phyloP scores from a whole-genome alignment of 495 filamentous ascomycete species.

The Alectoria sarmentosa region DNA sequence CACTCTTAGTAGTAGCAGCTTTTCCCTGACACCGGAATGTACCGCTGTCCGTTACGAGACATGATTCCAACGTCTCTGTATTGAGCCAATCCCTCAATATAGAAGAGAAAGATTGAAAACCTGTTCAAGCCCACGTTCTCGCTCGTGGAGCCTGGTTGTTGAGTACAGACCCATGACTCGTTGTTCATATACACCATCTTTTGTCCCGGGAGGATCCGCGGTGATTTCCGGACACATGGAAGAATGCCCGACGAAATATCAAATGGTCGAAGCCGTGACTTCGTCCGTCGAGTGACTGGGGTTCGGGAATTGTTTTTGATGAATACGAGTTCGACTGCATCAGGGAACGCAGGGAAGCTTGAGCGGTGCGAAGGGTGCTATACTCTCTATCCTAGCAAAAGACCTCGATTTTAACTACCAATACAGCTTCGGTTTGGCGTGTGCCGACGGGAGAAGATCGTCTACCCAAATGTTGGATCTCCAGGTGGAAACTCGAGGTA shows the following conservation, averaged over 20 bases:
- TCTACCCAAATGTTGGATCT: neutral
- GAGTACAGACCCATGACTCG: constrained; percentile 17
- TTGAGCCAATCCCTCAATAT: constrained; percentile 14
- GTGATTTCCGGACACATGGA: neutral
- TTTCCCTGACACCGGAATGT: constrained; percentile 12
- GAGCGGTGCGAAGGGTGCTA: neutral
- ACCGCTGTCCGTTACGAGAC: constrained; percentile 5
- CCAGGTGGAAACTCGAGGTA: neutral
- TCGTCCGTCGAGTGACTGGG: neutral
- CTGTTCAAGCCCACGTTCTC: constrained; percentile 3
- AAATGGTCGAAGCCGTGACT: neutral
- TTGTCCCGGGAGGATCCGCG: neutral
- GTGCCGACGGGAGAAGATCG: constrained; percentile 2
- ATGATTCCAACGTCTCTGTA: constrained; percentile 12
- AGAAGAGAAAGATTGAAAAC: constrained; percentile 13
- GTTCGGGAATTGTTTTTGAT: neutral
- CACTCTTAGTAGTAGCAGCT: constrained; percentile 12
- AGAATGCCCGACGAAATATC: neutral
- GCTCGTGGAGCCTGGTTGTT: neutral
- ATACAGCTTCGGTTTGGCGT: neutral
- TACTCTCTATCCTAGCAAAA: neutral
- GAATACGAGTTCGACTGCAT: neutral
- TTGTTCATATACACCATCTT: constrained; percentile 13
- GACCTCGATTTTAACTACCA: neutral
- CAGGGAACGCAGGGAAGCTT: neutral